These are phyloP conservation scores for Penicillium sp. DNA, from an alignment of 2,329 filamentous ascomycete species.

Conservation along the genomic window DNA sequence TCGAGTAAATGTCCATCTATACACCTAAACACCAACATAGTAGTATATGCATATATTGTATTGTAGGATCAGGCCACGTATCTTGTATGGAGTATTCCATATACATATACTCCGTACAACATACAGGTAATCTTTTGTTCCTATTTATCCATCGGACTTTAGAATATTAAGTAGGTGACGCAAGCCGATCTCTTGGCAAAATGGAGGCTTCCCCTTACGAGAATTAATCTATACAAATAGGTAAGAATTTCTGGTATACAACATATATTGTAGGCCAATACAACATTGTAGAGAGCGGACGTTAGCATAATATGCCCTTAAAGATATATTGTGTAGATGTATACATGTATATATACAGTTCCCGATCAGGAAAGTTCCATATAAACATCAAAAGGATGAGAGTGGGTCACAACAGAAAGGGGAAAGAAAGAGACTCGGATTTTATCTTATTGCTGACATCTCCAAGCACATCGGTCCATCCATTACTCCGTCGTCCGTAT, in stretches of 20 bases:
- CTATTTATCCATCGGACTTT: not conserved
- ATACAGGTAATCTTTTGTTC: not conserved
- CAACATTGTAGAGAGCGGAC: too few species aligned
- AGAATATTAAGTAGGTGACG: slow-evolving; percentile 11
- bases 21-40: too few species aligned
- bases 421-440: not conserved
- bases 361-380: not conserved
- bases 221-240: not conserved
- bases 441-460: not conserved
- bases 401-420: not conserved
- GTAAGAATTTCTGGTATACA: not conserved
- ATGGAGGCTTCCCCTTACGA: not conserved
- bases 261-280: too few species aligned
- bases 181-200: slow-evolving; percentile 18
- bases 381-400: not conserved
- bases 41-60: too few species aligned
- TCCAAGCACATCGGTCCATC: not conserved
- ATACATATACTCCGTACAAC: too few species aligned
- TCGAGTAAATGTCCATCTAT: too few species aligned
- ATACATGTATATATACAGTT: not conserved
- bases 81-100: too few species aligned
- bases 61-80: too few species aligned
- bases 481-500: not conserved
- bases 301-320: too few species aligned
- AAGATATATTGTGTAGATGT: too few species aligned